A percentile compares a stretch with the other conserved stretches of the same genome.
Conservation (phyloP, 345 rosid genomes). For the Melaleuca quinquenervia region DNA sequence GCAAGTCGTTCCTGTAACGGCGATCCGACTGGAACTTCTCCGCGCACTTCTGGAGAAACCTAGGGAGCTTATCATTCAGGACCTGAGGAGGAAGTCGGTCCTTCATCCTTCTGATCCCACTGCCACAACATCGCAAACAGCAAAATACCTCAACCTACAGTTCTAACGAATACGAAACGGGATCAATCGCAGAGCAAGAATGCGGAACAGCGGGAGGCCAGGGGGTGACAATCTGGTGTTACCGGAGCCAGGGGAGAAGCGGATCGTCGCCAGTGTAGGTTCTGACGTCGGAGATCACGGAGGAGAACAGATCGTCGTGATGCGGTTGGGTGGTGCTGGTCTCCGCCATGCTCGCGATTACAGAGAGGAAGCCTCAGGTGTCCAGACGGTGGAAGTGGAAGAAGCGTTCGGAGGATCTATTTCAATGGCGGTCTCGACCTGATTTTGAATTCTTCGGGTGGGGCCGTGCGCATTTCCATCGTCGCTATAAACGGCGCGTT, state of each 20-base stretch:
- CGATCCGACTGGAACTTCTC: constrained; percentile 65
- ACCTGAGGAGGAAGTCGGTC: constrained; percentile 39
- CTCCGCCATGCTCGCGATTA: neutral
- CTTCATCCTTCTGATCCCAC: constrained; percentile 64
- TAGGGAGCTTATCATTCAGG: constrained; percentile 70
- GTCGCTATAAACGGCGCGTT: neutral
- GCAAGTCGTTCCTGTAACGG: constrained; percentile 64
- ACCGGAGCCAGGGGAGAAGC: constrained; percentile 94
- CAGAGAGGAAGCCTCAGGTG: neutral
- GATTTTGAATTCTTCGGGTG: neutral
- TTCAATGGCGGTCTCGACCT: neutral
- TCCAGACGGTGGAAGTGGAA: neutral
- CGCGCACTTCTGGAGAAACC: constrained; percentile 77
- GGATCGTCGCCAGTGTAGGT: constrained; percentile 75
- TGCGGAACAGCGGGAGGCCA: neutral
- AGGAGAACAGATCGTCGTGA: constrained; percentile 42
- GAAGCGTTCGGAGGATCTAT: neutral
- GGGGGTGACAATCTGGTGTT: neutral
- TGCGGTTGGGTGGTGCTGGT: constrained; percentile 5
- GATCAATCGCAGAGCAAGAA: neutral
- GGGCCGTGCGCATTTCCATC: neutral
- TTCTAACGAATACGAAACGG: neutral
- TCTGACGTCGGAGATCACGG: constrained; percentile 67
- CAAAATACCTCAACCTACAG: neutral
- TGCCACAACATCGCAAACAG: neutral